A percentile compares a stretch with the other conserved stretches of the same genome.
phyloP scores from a whole-genome alignment of 768 basidiomycete species.

The Fistulinella prunicolor region DNA sequence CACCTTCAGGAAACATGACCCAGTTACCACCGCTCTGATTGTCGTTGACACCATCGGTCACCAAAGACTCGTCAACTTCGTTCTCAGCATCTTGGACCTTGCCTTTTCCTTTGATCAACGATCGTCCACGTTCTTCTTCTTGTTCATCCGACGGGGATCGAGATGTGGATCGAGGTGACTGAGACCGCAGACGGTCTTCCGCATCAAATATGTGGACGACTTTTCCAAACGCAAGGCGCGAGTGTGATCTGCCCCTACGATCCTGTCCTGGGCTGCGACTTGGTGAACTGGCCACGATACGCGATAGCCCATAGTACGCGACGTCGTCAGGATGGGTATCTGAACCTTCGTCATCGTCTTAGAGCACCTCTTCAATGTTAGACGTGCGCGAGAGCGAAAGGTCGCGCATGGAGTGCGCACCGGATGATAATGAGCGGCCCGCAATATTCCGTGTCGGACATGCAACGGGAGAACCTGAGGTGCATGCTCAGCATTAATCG shows the following conservation, averaged over 20 bases:
- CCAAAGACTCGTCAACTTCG: slow-evolving; percentile 30
- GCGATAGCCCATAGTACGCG: slow-evolving; percentile 14
- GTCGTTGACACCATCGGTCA: slow-evolving; percentile 15
- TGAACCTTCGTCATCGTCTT: slow-evolving; percentile 26
- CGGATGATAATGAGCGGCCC: slow-evolving; percentile 9
- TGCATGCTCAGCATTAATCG: not conserved
- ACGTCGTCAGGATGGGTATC: slow-evolving; percentile 9
- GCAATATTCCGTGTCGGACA: not conserved
- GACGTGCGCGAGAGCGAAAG: slow-evolving; percentile 36
- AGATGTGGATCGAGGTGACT: slow-evolving; percentile 35
- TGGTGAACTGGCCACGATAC: slow-evolving; percentile 15
- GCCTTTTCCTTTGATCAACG: slow-evolving; percentile 28
- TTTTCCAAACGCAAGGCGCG: slow-evolving; percentile 52
- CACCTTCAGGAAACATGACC: slow-evolving; percentile 89
- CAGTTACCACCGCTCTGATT: slow-evolving; percentile 52
- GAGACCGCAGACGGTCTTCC: slow-evolving; percentile 44
- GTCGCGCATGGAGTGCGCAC: slow-evolving; percentile 4
- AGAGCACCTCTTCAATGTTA: slow-evolving; percentile 42
- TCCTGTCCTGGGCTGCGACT: slow-evolving; percentile 19
- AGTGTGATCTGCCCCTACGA: slow-evolving; percentile 35
- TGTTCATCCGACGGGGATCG: slow-evolving; percentile 1
- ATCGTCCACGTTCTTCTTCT: slow-evolving; percentile 28
- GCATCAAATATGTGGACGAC: slow-evolving; percentile 51
- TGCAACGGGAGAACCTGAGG: slow-evolving; percentile 15
- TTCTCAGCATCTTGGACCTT: slow-evolving; percentile 28